Conservation (phyloP, 2,329 filamentous ascomycete genomes). For the Penicillium decumbens region DNA sequence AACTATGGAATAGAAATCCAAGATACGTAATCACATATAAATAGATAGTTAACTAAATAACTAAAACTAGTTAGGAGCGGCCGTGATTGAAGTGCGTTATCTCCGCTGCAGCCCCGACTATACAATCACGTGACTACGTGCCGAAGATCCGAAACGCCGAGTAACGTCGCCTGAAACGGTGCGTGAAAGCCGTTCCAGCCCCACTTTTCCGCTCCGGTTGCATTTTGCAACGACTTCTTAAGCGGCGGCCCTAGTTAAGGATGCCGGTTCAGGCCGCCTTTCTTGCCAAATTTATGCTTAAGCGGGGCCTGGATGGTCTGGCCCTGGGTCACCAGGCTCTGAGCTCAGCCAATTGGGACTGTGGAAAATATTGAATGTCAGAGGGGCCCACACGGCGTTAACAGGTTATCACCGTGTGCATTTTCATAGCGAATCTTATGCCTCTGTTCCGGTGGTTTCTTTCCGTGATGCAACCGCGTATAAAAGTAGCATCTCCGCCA, state of each 20-base stretch:
- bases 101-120: neutral
- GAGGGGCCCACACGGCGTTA: slow-evolving; percentile 6
- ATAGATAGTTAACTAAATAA: too few species aligned
- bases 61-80: too few species aligned
- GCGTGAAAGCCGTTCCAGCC: neutral
- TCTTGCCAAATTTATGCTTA: neutral
- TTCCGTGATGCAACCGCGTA: slow-evolving; percentile 4
- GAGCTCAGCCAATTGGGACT: slow-evolving; percentile 5
- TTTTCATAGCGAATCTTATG: slow-evolving; percentile 7
- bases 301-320: neutral
- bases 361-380: neutral
- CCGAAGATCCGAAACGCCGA: slow-evolving; percentile 9
- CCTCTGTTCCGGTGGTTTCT: neutral
- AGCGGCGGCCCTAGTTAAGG: neutral
- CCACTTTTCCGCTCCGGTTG: neutral
- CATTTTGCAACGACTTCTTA: neutral
- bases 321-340: neutral
- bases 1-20: neutral
- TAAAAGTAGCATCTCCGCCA: slow-evolving; percentile 7
- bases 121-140: slow-evolving; percentile 1
- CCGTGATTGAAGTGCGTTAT: neutral
- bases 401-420: slow-evolving; percentile 13
- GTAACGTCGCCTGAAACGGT: neutral
- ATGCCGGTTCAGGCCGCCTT: slow-evolving; percentile 13
- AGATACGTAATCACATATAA: too few species aligned